phyloP scores from a whole-genome alignment of 768 basidiomycete genomes.

The Dentipellis sp. region DNA sequence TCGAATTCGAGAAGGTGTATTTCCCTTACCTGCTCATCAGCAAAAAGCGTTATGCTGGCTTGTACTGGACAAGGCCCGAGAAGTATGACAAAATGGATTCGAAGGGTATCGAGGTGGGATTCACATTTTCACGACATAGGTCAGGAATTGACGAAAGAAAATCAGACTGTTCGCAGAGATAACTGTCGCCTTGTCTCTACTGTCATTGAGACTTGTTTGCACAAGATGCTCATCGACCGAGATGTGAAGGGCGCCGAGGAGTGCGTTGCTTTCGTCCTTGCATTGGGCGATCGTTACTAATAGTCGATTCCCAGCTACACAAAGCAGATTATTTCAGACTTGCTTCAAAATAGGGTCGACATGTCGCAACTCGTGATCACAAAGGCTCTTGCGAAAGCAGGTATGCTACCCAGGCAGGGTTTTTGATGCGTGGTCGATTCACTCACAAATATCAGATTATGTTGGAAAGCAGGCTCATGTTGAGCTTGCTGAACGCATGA shows the following conservation, averaged over 20 bases:
- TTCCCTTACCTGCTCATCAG: slow-evolving; percentile 96
- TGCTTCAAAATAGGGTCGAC: slow-evolving; percentile 94
- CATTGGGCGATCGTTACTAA: slow-evolving; percentile 1
- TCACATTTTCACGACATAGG: not conserved
- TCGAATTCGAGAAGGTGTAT: slow-evolving; percentile 99
- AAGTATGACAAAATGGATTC: slow-evolving; percentile 99
- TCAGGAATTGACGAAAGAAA: not conserved
- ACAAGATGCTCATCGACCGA: slow-evolving; percentile 94
- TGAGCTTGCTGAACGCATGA: slow-evolving; percentile 93
- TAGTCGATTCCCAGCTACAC: slow-evolving; percentile 51
- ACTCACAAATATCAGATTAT: slow-evolving; percentile 50
- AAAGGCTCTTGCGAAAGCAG: slow-evolving; percentile 86
- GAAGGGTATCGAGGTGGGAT: slow-evolving; percentile 90
- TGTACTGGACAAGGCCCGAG: slow-evolving; percentile 94
- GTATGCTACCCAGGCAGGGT: slow-evolving; percentile 28
- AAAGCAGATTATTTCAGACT: slow-evolving; percentile 87
- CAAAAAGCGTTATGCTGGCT: slow-evolving; percentile 97
- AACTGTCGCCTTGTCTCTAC: slow-evolving; percentile 98
- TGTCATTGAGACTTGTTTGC: slow-evolving; percentile 94
- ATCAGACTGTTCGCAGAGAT: slow-evolving; percentile 91
- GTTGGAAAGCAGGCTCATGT: slow-evolving; percentile 94
- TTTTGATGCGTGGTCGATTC: not conserved
- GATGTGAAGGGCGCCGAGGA: slow-evolving; percentile 92
- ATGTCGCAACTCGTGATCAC: slow-evolving; percentile 99
- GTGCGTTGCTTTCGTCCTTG: slow-evolving; percentile 32